These are phyloP conservation scores for Globisporangium mamillatum DNA, from an alignment of 352 stramenopile genomes.

Conservation along the genomic window DNA sequence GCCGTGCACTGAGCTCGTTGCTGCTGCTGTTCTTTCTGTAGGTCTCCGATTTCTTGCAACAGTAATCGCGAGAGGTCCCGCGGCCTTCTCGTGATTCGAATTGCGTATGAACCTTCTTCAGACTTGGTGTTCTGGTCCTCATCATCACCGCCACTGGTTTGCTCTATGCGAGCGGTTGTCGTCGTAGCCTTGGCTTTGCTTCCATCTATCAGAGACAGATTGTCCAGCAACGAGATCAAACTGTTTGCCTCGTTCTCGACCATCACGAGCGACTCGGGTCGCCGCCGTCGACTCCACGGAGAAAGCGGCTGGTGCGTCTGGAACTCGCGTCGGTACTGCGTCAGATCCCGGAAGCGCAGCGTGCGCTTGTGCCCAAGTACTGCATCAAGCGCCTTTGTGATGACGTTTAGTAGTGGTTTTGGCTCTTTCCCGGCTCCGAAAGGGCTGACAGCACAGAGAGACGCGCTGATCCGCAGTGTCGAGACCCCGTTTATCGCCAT, in stretches of 20 bases:
- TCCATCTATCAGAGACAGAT: neutral
- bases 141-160: neutral
- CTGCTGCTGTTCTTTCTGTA: neutral
- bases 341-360: conserved; percentile 32
- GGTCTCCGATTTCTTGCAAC: conserved; percentile 2
- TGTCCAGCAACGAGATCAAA: neutral
- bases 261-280: neutral
- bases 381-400: conserved; percentile 21
- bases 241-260: neutral
- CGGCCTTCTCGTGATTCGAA: neutral
- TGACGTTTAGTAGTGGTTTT: conserved; percentile 11
- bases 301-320: conserved; percentile 30
- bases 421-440: neutral
- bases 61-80: conserved; percentile 13
- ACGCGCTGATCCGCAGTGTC: conserved; percentile 25
- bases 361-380: conserved; percentile 11
- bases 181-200: neutral
- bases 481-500: conserved; percentile 44
- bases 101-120: neutral
- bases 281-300: conserved; percentile 26
- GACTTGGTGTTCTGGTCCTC: neutral
- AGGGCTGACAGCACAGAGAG: neutral
- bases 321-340: conserved; percentile 32
- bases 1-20: neutral
- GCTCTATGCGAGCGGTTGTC: neutral